Evolutionary conservation across 2,329 filamentous ascomycete species (phyloP), one percentile per base, ranked within the genome.

Genomic region (Trichoderma sp.): DNA sequence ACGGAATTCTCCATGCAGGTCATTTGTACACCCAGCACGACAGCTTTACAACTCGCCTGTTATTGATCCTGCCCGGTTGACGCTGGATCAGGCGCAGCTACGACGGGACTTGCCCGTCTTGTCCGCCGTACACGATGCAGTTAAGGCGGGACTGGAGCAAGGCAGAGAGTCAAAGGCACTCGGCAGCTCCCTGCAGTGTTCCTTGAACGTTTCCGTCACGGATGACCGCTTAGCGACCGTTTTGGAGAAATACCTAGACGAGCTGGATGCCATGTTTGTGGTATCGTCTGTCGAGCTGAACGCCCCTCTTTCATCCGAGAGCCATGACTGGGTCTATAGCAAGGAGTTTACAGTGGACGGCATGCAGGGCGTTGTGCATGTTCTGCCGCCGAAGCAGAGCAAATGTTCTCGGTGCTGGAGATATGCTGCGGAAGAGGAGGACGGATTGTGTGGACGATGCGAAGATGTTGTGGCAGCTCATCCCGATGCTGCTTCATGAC

Each of bases 381-480:
- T 83, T 24, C 69, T 82, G 58, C 82, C 85, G 65, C 85, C 85
- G 1, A 74, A 71, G 69, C 72, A 81, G 14, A 78, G 82, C 54
- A 99, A 98, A 76, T 99, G 95, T 75, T 83, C 86, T 0, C 83
- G 95, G 58, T 99, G 95, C 78, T 99, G 95, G 95, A 86, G 90
- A 67, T 96, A 92, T 75, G 83, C 90, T 26, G 88, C 90, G n/a
- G 80, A 84, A n/a, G 77, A 78, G 55, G 83, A 89, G 70, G 86
- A 90, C 19, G 76, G 79, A 45, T 78, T 96, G 19, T 98, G 94
- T 76, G 78, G 76, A 56, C 82, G 92, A 73, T 98, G 94, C 75
- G 86, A 88, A 34, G 83, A 86, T 14, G 85, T 94, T 24, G 30
- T 19, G 50, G 39, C 59, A 5, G 24, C 48, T 3, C 34, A 39